These are phyloP conservation scores for Ustilago sp. DNA, from an alignment of 1,284 basidiomycete genomes.

Conservation along the genomic window DNA sequence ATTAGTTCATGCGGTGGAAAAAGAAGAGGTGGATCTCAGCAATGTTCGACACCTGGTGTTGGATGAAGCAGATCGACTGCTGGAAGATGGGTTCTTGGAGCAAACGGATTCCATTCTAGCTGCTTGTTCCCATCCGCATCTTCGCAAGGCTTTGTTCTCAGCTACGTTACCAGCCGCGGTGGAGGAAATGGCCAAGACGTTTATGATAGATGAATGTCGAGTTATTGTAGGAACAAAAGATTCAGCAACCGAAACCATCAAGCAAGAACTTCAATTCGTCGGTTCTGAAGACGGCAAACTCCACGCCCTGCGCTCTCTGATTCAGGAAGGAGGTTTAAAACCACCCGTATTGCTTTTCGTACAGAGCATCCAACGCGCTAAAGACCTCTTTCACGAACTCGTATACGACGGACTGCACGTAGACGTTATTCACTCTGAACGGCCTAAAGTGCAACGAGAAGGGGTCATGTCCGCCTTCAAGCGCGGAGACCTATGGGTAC, in stretches of 20 bases:
- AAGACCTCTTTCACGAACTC: slow-evolving; percentile 88
- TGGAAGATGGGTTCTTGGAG: slow-evolving; percentile 85
- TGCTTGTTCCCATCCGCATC: slow-evolving; percentile 78
- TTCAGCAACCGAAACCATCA: slow-evolving; percentile 79
- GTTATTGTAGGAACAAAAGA: slow-evolving; percentile 75
- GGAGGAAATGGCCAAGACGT: slow-evolving; percentile 86
- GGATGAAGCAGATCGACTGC: slow-evolving; percentile 72
- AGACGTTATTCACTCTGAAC: slow-evolving; percentile 89
- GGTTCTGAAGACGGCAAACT: slow-evolving; percentile 93
- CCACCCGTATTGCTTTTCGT: slow-evolving; percentile 94
- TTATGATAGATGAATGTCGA: slow-evolving; percentile 73
- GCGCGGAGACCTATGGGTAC: slow-evolving; percentile 72
- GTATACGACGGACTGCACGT: slow-evolving; percentile 86
- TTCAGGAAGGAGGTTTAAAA: slow-evolving; percentile 82
- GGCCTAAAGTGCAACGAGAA: slow-evolving; percentile 87
- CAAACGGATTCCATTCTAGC: slow-evolving; percentile 90
- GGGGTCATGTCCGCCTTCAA: slow-evolving; percentile 80
- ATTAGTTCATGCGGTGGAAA: slow-evolving; percentile 64
- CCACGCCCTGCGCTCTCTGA: slow-evolving; percentile 80
- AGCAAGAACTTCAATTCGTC: slow-evolving; percentile 89
- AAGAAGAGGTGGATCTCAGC: slow-evolving; percentile 59
- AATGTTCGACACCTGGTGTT: slow-evolving; percentile 62
- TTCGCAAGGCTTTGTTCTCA: slow-evolving; percentile 92
- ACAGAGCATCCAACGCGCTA: slow-evolving; percentile 89
- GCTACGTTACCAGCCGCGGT: slow-evolving; percentile 91